Evolutionary conservation across 768 basidiomycete species (phyloP), one percentile per base, ranked within the genome.

Genomic region (Clitopilus passeckerianus): DNA sequence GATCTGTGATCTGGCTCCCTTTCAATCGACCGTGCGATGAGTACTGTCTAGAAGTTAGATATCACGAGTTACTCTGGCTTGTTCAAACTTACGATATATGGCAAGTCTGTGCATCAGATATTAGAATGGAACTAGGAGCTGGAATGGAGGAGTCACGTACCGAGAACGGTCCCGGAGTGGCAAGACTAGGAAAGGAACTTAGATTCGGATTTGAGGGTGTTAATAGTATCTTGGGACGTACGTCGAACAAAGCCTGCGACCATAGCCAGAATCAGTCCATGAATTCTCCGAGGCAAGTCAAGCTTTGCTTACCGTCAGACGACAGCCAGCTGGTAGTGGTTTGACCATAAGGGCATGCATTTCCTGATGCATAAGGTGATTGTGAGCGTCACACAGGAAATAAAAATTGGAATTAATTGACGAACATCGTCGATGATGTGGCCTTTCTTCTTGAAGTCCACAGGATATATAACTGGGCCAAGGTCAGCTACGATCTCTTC

Each of bases 381-480:
- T 14, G 10, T 12, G 34, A 34, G 34, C 14, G 53, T 57, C 35
- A 30, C 57, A 18, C 18, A n/a, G 22, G 34, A 35, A 41, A 46
- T 18, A 14, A 44, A 6, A 71, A 30, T 30, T 7, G 27, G 27
- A n/a, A n/a, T n/a, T n/a, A n/a, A 30, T 30, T 30, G 27, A 7
- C 78, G 10, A 55, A 82, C 83, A 68, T 84, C 82, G 65, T 84
- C 96, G 16, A 93, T 74, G 57, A 99, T 95, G 57, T 89, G 80
- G 0, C 93, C 91, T 0, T 76, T 75, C 43, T 75, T 72, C 75
- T 91, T 82, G 77, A 86, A 91, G 71, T 99, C 96, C 18, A 95
- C 69, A 0, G 96, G 97, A 68, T 86, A 98, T 64, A 98, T 95
- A 23, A 87, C 90, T 89, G 60, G 23, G 46, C 56, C 15, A 14